phyloP scores from a whole-genome alignment of 2,329 filamentous ascomycete species.

The Colletotrichum sp. region DNA sequence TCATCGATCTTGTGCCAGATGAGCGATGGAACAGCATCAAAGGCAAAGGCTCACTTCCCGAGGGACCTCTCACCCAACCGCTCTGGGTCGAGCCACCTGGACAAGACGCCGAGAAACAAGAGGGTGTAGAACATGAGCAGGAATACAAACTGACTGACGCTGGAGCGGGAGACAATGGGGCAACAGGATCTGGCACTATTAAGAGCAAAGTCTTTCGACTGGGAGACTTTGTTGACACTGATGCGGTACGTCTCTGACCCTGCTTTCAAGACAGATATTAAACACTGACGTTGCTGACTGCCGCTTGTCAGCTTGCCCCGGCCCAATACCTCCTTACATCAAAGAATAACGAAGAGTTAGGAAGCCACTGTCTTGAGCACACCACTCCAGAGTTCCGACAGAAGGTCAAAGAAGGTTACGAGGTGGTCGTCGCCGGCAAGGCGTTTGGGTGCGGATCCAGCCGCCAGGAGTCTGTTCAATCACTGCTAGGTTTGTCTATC shows the following conservation, averaged over 20 bases:
- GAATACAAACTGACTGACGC: neutral
- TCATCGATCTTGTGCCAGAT: conserved; percentile 30
- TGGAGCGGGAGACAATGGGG: neutral
- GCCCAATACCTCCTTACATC: conserved; percentile 38
- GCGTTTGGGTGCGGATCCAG: conserved; percentile 52
- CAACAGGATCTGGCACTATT: neutral
- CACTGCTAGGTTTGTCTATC: conserved; percentile 30
- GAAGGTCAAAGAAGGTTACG: conserved; percentile 24
- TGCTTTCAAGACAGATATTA: conserved; percentile 20
- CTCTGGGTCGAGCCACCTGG: conserved; percentile 3
- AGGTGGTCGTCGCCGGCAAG: conserved; percentile 49
- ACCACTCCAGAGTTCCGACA: conserved; percentile 22
- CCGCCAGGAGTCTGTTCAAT: conserved; percentile 46
- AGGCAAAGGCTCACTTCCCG: conserved; percentile 23
- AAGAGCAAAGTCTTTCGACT: conserved; percentile 21
- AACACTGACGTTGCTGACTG: conserved; percentile 1
- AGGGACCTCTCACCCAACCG: neutral
- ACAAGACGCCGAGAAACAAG: neutral
- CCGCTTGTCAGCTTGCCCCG: conserved; percentile 38
- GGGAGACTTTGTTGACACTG: conserved; percentile 24
- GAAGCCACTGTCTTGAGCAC: conserved; percentile 26
- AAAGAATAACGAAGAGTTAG: conserved; percentile 24
- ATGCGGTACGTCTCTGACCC: conserved; percentile 20
- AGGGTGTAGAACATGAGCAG: neutral
- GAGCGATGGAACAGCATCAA: conserved; percentile 24